Conservation (phyloP, 768 basidiomycete genomes). For the Termitomyces sp. region DNA sequence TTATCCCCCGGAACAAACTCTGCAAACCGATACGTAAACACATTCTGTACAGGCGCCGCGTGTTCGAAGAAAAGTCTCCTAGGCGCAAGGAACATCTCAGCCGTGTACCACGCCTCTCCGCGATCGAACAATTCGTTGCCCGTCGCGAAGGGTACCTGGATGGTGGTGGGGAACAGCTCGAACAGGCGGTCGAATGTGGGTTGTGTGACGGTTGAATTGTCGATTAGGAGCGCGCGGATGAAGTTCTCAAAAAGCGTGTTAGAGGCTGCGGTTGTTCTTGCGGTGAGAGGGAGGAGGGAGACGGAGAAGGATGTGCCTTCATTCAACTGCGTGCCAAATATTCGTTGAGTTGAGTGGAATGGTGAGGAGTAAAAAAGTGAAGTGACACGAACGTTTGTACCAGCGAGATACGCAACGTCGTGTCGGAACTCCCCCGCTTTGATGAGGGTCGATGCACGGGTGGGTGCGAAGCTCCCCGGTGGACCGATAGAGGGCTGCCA, state of each 20-base stretch:
- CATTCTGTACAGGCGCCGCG: conserved; percentile 44
- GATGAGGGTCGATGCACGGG: conserved; percentile 44
- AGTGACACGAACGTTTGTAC: conserved; percentile 47
- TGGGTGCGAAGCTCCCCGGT: conserved; percentile 45
- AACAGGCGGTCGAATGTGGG: conserved; percentile 38
- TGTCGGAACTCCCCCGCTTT: conserved; percentile 48
- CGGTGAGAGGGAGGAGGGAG: conserved; percentile 42
- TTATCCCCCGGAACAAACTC: conserved; percentile 59
- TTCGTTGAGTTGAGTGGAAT: conserved; percentile 37
- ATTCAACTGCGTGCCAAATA: conserved; percentile 18
- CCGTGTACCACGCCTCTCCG: conserved; percentile 56
- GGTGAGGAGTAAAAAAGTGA: conserved; percentile 29
- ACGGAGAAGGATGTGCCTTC: conserved; percentile 44
- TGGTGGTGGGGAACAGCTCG: conserved; percentile 41
- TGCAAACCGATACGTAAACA: conserved; percentile 53
- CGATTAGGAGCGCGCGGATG: conserved; percentile 47
- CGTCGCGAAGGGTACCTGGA: conserved; percentile 48
- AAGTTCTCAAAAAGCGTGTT: conserved; percentile 45
- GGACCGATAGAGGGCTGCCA: conserved; percentile 60
- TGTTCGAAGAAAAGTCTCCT: conserved; percentile 49
- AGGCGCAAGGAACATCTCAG: conserved; percentile 53
- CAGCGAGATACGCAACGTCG: conserved; percentile 48
- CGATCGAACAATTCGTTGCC: conserved; percentile 61
- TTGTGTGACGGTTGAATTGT: conserved; percentile 48
- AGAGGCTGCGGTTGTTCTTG: conserved; percentile 42